These are phyloP conservation scores for Dryas octopetala DNA, from an alignment of 306 rosid genomes.

Conservation along the genomic window DNA sequence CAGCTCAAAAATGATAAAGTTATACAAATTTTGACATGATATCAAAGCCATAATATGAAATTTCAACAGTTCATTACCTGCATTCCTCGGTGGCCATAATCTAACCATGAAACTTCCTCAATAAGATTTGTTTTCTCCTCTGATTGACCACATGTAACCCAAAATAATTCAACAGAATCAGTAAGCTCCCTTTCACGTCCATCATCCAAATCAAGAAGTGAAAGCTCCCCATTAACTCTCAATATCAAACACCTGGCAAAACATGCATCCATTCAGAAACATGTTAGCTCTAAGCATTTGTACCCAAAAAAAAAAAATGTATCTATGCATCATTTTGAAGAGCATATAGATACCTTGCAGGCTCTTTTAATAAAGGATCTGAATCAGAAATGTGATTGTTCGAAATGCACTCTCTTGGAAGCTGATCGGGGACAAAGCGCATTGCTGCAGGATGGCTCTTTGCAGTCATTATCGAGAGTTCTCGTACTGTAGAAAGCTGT, in stretches of 20 bases:
- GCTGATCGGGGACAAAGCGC: conserved; percentile 92
- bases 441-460: conserved; percentile 99
- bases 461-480: conserved; percentile 97
- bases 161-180: conserved; percentile 89
- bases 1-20: conserved; percentile 16
- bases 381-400: conserved; percentile 54
- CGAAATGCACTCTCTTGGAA: conserved; percentile 58
- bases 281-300: conserved; percentile 16
- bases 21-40: neutral
- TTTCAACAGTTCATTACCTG: conserved; percentile 67
- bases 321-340: conserved; percentile 3
- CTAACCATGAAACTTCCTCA: conserved; percentile 99
- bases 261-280: conserved; percentile 36
- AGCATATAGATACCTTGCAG: conserved; percentile 62
- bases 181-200: conserved; percentile 94
- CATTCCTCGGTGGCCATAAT: conserved; percentile 97
- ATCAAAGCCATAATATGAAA: conserved; percentile 1
- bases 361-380: conserved; percentile 63
- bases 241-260: conserved; percentile 82
- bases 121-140: conserved; percentile 91
- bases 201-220: conserved; percentile 96
- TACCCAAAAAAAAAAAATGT: neutral
- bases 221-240: conserved; percentile 94
- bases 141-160: conserved; percentile 98
- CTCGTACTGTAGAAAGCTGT: conserved; percentile 99